Base-by-base conservation (phyloP, 2,329 filamentous ascomycete species). In the Clarireedia sp. region DNA sequence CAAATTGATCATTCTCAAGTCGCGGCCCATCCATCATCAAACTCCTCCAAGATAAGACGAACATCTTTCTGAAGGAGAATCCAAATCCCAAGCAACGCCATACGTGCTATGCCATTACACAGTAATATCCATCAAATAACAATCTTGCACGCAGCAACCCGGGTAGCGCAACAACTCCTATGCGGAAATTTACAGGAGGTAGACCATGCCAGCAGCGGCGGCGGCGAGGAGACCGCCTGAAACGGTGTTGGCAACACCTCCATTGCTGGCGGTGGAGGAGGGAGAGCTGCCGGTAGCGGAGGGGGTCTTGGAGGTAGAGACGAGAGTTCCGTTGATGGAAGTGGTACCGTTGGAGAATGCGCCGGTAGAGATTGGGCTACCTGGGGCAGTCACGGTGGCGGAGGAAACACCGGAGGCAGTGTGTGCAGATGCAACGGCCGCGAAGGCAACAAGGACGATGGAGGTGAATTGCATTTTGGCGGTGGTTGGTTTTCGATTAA, bases 401-500 rank as follows among this genome's bases (percentile, higher is more conserved):
- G 55, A 19, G 17, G 54, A 17, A n/a, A 24, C n/a, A 48, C 48
- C 29, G 12, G 33, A n/a, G 17, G 56, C 54, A n/a, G 57, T 58
- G 19, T 57, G 52, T 41, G 60, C 60, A 23, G 52, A 33, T 14
- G 57, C 59, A 41, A 60, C 4, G 26, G 53, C 54, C 33, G 56
- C 57, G 36, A 61, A 55, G 38, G 56, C 51, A 52, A 60, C 19
- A 45, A 60, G 19, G 45, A 60, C 19, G 29, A 58, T 24, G 45
- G 61, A 19, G 33, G 57, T 56, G 24, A 48, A 44, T 36, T 55
- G 48, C 60, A 62, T 62, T 48, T 57, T 59, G 38, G 16, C 38
- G 29, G 36, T 47, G n/a, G 12, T 49, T 21, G 21, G 17, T 54
- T 49, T 37, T 17, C 24, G 24, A 24, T 43, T 23, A 16, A 17